Base-by-base conservation (phyloP, 2,329 filamentous ascomycete genomes). In the Bipolaris gigantea region DNA sequence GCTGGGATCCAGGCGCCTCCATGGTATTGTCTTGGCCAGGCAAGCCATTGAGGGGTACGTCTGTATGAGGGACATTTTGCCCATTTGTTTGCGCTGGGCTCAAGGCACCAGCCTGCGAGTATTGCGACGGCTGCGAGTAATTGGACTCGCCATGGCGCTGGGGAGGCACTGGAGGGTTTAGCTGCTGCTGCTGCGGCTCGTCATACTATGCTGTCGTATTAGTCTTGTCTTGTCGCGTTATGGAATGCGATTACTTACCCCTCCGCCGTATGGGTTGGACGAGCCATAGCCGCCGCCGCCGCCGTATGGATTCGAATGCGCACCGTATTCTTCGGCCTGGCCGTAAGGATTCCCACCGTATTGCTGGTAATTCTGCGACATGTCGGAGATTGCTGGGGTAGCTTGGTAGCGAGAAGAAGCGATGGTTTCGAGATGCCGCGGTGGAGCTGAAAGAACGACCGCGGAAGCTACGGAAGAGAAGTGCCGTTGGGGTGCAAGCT, bases 1-100 rank as follows among this genome's bases (percentile, higher is more conserved):
- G 75, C 40, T 54, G 53, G 35, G 72, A 59, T 57, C 80, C 76
- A 61, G 83, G 81, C 76, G 86, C 74, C 84, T 84, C 65, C 83
- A 82, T 66, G 79, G 38, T 36, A 30, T 45, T 50, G 36, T 43
- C 59, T 43, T 51, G 47, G 15, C 23, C 53, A 25, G 42, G 33
- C 46, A 35, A 52, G 48, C 18, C 53, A 51, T n/a, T 46, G 48
- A 60, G 36, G 19, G 58, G 56, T 16, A 57, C 60, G 27, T 63
- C 57, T 40, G 60, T 59, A 40, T 64, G 58, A 9, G 62, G 57
- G 5, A 60, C 55, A n/a, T 48, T 55, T 16, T 48, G 48, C 45
- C 46, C 33, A 25, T 55, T 50, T 16, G 66, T 77, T 71, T 53
- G 64, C 61, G 61, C 62, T 58, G 57, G 62, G 59, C 51, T 53